Conservation (phyloP, 768 basidiomycete genomes). For the Termitomyces eurrhizus region DNA sequence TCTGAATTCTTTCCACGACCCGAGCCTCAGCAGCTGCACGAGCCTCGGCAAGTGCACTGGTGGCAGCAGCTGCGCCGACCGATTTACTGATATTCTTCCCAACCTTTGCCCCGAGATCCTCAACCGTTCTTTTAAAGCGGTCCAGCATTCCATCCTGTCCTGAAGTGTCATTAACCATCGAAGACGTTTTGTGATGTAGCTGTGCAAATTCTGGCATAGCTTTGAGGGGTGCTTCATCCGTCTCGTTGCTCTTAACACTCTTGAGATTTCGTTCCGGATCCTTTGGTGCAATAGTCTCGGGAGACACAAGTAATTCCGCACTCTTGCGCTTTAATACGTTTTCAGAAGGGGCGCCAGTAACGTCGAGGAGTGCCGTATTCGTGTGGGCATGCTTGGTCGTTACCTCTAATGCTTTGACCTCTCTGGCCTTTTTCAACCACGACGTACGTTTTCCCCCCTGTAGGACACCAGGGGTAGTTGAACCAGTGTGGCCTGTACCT, state of each 20-base stretch:
- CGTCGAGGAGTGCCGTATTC: slow-evolving; percentile 13
- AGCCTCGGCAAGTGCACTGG: slow-evolving; percentile 62
- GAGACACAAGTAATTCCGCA: slow-evolving; percentile 34
- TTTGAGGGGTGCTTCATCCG: slow-evolving; percentile 28
- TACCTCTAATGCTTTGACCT: slow-evolving; percentile 66
- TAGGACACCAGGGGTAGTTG: slow-evolving; percentile 37
- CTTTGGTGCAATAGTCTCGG: slow-evolving; percentile 20
- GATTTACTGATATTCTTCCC: slow-evolving; percentile 63
- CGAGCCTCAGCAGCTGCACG: slow-evolving; percentile 64
- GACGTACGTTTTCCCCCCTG: slow-evolving; percentile 66
- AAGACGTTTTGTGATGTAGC: not conserved
- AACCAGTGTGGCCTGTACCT: slow-evolving; percentile 26
- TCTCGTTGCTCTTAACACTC: slow-evolving; percentile 39
- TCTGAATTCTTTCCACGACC: slow-evolving; percentile 59
- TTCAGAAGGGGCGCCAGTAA: slow-evolving; percentile 10
- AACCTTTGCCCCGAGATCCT: slow-evolving; percentile 55
- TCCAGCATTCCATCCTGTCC: slow-evolving; percentile 53
- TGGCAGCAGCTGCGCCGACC: slow-evolving; percentile 51
- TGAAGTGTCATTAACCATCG: not conserved
- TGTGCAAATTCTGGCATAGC: not conserved
- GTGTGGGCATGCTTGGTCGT: slow-evolving; percentile 31
- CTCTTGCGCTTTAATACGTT: slow-evolving; percentile 64
- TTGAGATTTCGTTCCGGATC: slow-evolving; percentile 47
- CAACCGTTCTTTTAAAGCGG: slow-evolving; percentile 67
- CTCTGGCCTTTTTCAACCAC: slow-evolving; percentile 76